Evolutionary conservation across 2,329 filamentous ascomycete genomes (phyloP), one percentile per base, ranked within the genome.

Genomic region (Didymosphaeria variabile): DNA sequence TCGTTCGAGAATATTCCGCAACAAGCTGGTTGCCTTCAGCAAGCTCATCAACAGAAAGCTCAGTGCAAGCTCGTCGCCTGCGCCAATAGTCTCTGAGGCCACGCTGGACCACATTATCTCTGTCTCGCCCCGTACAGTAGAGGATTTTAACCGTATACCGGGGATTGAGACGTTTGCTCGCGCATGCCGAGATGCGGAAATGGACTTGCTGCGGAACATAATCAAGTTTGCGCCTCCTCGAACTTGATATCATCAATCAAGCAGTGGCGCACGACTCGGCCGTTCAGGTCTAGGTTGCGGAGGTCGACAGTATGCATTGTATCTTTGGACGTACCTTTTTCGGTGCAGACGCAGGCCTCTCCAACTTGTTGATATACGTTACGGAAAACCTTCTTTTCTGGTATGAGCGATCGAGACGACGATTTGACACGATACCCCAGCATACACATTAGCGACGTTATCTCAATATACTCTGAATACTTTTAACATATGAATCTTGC

Each of bases 11-110:
- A 67, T 74, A 29, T 64, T 71, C 26, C 65, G 64, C 23, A 76
- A 68, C 57, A 76, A 75, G 44, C 67, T 77, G 0, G n/a, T 61
- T 2, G 74, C 72, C 0, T 69, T 77, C n/a, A 76, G 74, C 55
- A 73, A 53, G 23, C 65, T 66, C 0, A 67, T 77, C 0, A 63
- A 67, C 4, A 50, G 57, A 1, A 73, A 66, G 55, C 45, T 71
- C 1, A 32, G 57, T 17, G 46, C 52, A 19, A 55, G 56, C 9
- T 51, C 64, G 1, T 5, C 38, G 1, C 32, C 58, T 19, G 62
- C 21, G 0, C 65, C 68, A 0, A 63, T 77, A 6, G 66, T 75
- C 0, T 67, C 72, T 1, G 60, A 64, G 3, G 36, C 34, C 10
- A 72, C 69, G 2, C 55, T 77, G 3, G 66, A 73, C 15, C 32